Conservation (phyloP, 1,284 basidiomycete species). For the Agroathelia rolfsii region DNA sequence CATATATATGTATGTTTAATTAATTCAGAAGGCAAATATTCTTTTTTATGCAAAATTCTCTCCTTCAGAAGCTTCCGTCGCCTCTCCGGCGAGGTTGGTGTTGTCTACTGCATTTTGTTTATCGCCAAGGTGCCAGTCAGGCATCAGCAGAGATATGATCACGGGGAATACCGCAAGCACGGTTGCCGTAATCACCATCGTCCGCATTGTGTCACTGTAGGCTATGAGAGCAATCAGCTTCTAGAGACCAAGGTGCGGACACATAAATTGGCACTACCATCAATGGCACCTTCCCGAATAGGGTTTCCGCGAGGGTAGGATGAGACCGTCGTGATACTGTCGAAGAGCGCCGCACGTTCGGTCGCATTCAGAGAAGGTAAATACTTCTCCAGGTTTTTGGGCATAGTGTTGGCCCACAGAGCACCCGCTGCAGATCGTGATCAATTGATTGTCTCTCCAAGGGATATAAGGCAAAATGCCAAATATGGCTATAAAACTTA, state of each 20-base stretch:
- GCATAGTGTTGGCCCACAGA: constrained; percentile 43
- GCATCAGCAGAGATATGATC: constrained; percentile 17
- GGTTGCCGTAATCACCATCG: constrained; percentile 25
- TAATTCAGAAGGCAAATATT: too few species aligned
- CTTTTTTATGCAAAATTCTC: not conserved
- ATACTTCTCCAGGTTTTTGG: constrained; percentile 33
- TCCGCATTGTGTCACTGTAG: constrained; percentile 33
- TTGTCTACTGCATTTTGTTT: constrained; percentile 18
- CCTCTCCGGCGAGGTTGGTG: too few species aligned
- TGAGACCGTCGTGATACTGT: constrained; percentile 32
- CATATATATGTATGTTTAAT: too few species aligned
- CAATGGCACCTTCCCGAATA: constrained; percentile 37
- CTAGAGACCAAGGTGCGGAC: not conserved
- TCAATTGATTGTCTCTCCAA: too few species aligned
- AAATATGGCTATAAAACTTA: too few species aligned
- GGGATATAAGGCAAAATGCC: too few species aligned
- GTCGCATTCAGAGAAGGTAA: constrained; percentile 27
- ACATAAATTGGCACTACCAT: constrained; percentile 16
- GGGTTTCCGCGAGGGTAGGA: constrained; percentile 30
- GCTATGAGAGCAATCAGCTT: constrained; percentile 14
- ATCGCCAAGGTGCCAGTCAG: constrained; percentile 18
- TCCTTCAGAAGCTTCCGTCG: not conserved
- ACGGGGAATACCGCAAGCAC: constrained; percentile 17
- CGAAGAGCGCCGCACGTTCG: constrained; percentile 26
- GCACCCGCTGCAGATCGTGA: constrained; percentile 33